Conservation (phyloP, 106 monocot genomes). For the Apostasia ramifera region DNA sequence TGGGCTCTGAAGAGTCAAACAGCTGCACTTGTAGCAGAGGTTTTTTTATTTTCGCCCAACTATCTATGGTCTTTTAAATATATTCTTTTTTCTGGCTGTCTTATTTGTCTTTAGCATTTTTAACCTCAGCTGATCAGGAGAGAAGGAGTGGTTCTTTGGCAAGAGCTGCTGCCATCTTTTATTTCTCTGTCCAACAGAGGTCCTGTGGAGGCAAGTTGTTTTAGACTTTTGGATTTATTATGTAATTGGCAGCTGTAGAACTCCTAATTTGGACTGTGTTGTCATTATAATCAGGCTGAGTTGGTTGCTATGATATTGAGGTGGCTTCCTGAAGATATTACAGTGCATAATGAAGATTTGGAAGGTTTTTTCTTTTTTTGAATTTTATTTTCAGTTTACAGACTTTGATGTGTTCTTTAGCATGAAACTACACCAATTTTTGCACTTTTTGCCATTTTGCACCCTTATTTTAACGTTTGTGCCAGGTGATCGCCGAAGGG, state of each 20-base stretch:
- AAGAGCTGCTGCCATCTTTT: constrained; percentile 74
- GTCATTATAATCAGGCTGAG: constrained; percentile 55
- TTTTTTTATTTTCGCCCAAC: constrained; percentile 12
- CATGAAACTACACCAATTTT: background rate
- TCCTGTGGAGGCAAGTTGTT: constrained; percentile 60
- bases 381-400: constrained; percentile 6
- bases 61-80: constrained; percentile 1
- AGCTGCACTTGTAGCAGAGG: constrained; percentile 93
- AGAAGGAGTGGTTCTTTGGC: constrained; percentile 79
- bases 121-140: constrained; percentile 65
- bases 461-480: background rate
- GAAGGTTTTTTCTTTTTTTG: constrained; percentile 53
- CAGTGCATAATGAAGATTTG: constrained; percentile 98
- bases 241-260: constrained; percentile 5
- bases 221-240: background rate
- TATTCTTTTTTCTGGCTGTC: background rate
- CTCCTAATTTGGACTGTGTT: constrained; percentile 7
- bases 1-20: constrained; percentile 98
- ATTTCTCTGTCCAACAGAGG: constrained; percentile 76
- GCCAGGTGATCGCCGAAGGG: constrained; percentile 81
- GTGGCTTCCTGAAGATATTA: constrained; percentile 99
- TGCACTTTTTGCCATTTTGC: background rate
- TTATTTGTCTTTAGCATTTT: constrained; percentile 5
- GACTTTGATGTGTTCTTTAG: background rate
- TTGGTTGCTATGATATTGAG: constrained; percentile 94